phyloP scores from a whole-genome alignment of 352 stramenopile species.

The Globisporangium emineosum region DNA sequence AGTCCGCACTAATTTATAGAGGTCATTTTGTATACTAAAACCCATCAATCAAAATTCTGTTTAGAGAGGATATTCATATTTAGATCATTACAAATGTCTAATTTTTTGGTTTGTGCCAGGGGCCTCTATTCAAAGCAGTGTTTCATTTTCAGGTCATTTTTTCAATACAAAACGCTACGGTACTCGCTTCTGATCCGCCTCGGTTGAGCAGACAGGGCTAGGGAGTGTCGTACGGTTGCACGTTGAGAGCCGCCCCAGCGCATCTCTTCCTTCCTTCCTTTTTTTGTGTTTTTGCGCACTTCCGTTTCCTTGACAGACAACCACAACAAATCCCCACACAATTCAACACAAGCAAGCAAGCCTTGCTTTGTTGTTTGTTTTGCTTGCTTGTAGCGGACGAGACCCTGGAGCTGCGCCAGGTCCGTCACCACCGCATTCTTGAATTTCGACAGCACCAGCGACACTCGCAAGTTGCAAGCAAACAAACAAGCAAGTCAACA shows the following conservation, averaged over 20 bases:
- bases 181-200: background rate
- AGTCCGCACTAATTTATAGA: background rate
- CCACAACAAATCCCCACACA: background rate
- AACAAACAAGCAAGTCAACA: background rate
- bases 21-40: background rate
- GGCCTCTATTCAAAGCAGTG: background rate
- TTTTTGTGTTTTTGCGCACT: slow-evolving; percentile 1
- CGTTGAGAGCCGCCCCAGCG: background rate
- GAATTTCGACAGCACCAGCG: slow-evolving; percentile 10
- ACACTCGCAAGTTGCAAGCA: background rate
- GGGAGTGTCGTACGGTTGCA: background rate
- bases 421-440: slow-evolving; percentile 10
- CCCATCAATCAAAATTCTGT: background rate
- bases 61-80: background rate
- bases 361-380: background rate
- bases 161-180: background rate
- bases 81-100: too few species aligned
- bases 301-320: background rate
- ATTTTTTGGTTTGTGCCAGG: background rate
- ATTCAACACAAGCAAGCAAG: background rate
- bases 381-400: background rate
- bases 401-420: background rate
- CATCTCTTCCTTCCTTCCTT: background rate
- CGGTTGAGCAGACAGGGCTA: background rate
- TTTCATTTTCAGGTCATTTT: background rate